Evolutionary conservation across 202 grass and related monocot genomes (phyloP), one percentile per base, ranked within the genome.

Genomic region (Carex arenaria): DNA sequence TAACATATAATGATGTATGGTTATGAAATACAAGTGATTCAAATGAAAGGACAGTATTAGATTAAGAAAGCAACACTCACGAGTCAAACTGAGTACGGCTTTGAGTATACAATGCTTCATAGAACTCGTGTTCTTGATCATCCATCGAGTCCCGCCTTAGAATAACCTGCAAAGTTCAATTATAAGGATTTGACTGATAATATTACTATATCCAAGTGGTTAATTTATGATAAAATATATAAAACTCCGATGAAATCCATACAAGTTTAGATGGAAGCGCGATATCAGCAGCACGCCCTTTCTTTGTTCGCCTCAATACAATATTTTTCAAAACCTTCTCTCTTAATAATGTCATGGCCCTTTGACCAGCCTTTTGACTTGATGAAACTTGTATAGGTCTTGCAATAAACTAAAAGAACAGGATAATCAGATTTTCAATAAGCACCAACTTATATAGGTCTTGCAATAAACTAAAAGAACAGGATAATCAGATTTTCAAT

Each of bases 41-140:
- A 81, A 53, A 31, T 54, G 4, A 26, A 36, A 79, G 30, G 73
- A 59, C 32, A 34, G 61, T 17, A 79, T 64, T 55, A 78, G 84
- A 69, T 23, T 55, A 67, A 47, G n/a, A 28, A 28, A 80, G 64
- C 34, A 5, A 40, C 79, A 93, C 93, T 82, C 87, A 98, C 96
- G 93, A 90, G 90, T 93, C 96, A 93, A 98, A 98, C 40, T 98
- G 93, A 0, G 90, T 86, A 45, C 91, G 80, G n/a, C 96, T 95
- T 84, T 98, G 93, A 77, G 93, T 98, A 84, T 95, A 98, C 55
- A 98, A 85, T 85, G 96, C 91, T 90, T 98, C 96, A 87, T 98
- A 98, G 78, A 98, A 98, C 78, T 98, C 96, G 40, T 92, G 83
- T 82, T 98, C 96, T 15, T 89, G 91, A 78, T 76, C 90, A 89